Evolutionary conservation across 2,329 filamentous ascomycete genomes (phyloP).

Genomic region (Zelopaecilomyces penicillatus): DNA sequence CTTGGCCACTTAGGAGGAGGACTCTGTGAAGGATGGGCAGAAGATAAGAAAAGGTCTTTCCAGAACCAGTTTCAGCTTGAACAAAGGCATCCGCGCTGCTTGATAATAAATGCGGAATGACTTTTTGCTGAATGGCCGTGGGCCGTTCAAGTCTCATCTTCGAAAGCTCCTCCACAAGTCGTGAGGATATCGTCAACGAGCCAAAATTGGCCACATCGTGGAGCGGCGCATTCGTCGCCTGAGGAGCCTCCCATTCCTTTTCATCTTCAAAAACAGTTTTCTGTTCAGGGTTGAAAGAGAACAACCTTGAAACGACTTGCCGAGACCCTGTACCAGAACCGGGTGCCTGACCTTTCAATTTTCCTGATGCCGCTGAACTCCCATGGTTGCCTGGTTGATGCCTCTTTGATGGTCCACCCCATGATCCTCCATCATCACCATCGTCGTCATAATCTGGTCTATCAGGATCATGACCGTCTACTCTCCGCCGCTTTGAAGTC

Average conservation of each 20-base stretch:
- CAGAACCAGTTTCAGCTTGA: conserved; percentile 93
- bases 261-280: conserved; percentile 50
- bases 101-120: conserved; percentile 70
- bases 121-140: conserved; percentile 88
- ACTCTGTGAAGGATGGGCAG: conserved; percentile 86
- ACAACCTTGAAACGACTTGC: conserved; percentile 81
- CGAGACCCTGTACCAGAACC: conserved; percentile 18
- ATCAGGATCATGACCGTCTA: conserved; percentile 18
- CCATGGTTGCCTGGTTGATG: conserved; percentile 16
- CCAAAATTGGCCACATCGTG: conserved; percentile 80
- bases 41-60: conserved; percentile 94
- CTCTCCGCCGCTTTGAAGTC: conserved; percentile 39
- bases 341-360: too few relatives aligned
- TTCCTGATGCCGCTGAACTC: background rate
- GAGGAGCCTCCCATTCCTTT: conserved; percentile 46
- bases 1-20: conserved; percentile 59
- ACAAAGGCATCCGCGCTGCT: conserved; percentile 88
- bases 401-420: conserved; percentile 5
- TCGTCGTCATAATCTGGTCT: conserved; percentile 4
- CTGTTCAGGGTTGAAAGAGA: conserved; percentile 77
- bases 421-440: background rate
- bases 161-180: conserved; percentile 71
- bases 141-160: conserved; percentile 87
- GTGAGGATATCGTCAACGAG: conserved; percentile 71
- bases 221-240: conserved; percentile 86